Base-by-base conservation (phyloP, 2,329 filamentous ascomycete genomes). In the Hypoxylon sp. region DNA sequence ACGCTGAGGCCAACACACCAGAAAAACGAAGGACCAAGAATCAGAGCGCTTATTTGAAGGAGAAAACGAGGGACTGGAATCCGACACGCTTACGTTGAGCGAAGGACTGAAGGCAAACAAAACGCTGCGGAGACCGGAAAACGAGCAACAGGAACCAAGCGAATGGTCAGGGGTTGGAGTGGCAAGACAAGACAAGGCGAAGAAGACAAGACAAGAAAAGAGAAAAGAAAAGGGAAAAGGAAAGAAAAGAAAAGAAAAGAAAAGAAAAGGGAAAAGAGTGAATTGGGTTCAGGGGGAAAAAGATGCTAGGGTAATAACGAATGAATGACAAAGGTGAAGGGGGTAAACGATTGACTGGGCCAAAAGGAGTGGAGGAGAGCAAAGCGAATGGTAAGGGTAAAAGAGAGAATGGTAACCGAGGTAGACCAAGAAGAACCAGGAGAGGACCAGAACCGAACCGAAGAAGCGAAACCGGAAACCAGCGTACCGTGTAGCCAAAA, bases 401-500 rank as follows among this genome's bases (percentile, higher is more conserved):
- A 49, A 37, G 43, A 48, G 1, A 19, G 46, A 26, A 57, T 8
- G 54, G 54, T 34, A 24, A 30, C 54, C 46, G 46, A 57, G 19
- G 54, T 20, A 50, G 7, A 19, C 30, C 54, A 46, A 15, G 13
- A 19, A 34, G 20, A 34, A 44, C 46, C 54, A 17, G 44, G 10
- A 46, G 32, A 49, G 22, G 41, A 32, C 44, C 24, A 30, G 15
- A 56, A 44, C 19, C 44, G 32, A 56, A 56, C 54, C 54, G 41
- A 46, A 24, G 20, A 24, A 32, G 43, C 52, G 20, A 28, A 4
- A 49, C 22, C 53, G 3, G 48, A 22, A 48, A 37, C 44, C 19
- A 32, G 20, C 32, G 34, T 43, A 50, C 53, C 43, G n/a, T 19
- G 26, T 11, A 55, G 52, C 39, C 19, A 20, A 55, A 49, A 41